Evolutionary conservation across 148 eudicot genomes (phyloP), one percentile per base, ranked within the genome.

Genomic region (Pharnaceum exiguum): DNA sequence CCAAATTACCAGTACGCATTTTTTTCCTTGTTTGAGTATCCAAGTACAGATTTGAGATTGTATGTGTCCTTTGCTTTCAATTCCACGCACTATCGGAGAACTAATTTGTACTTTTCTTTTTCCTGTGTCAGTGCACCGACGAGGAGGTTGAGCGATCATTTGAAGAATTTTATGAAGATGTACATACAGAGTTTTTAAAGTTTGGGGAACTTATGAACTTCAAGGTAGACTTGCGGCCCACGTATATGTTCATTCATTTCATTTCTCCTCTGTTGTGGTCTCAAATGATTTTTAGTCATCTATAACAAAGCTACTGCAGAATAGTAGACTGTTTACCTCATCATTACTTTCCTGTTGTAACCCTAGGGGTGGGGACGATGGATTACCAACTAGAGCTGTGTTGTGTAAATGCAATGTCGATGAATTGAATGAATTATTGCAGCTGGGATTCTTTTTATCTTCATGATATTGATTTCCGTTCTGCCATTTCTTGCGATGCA

Each of bases 131-230:
- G 97, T 60, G 70, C 70, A 87, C 94, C 2, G 97, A 91, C 44
- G 97, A 91, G 71, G 96, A 91, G 70, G 85, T 83, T 46, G 90
- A 82, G 51, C 78, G 61, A 19, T 68, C 77, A 60, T 91, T 75
- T 70, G 97, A 91, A 66, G 97, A 91, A 60, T 91, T 91, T 58
- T 91, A 91, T 48, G 97, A 91, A 77, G 97, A 91, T 81, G 97
- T 91, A 49, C 97, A 91, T 70, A 91, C 96, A 19, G 97, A 91
- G 62, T 91, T 91, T 72, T 75, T 87, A 74, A 91, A 91, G 74
- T 91, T 72, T 62, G 97, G 97, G 48, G 97, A 87, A 74, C 71
- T 91, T 48, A 66, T 87, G 50, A 91, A 91, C 75, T 91, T 91
- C 63, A 91, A 87, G 97, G 97, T 91, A 56, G 59, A 31, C 51